These are phyloP conservation scores for Amesomyces nigricolor DNA, from an alignment of 2,329 filamentous ascomycete genomes.

Conservation along the genomic window DNA sequence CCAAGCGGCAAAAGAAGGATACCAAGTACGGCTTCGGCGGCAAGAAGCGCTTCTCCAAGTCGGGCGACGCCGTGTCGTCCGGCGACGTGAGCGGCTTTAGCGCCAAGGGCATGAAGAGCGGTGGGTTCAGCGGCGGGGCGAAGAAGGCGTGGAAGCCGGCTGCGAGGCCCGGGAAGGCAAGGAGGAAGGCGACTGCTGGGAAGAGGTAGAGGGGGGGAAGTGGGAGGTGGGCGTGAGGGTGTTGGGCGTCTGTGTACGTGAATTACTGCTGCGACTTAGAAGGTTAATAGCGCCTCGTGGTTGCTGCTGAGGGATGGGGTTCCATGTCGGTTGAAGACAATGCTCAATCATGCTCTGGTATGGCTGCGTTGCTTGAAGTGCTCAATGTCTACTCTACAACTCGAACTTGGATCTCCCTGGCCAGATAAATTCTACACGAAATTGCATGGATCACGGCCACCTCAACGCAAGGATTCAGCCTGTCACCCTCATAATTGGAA, in stretches of 20 bases:
- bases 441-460: too few relatives aligned
- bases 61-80: constrained; percentile 77
- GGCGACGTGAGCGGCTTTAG: constrained; percentile 78
- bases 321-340: too few relatives aligned
- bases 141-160: constrained; percentile 36
- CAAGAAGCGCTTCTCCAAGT: constrained; percentile 90
- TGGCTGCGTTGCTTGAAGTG: too few relatives aligned
- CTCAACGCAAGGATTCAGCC: too few relatives aligned
- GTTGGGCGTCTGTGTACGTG: not conserved
- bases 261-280: too few relatives aligned
- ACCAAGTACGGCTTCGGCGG: constrained; percentile 92
- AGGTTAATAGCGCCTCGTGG: too few relatives aligned
- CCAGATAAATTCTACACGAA: too few relatives aligned
- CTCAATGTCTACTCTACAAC: too few relatives aligned
- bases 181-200: constrained; percentile 42
- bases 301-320: too few relatives aligned
- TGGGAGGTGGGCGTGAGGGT: not conserved
- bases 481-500: too few relatives aligned
- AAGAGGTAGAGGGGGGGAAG: constrained; percentile 30
- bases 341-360: too few relatives aligned
- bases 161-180: constrained; percentile 44
- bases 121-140: constrained; percentile 23
- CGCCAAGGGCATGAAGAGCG: constrained; percentile 75
- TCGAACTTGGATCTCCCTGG: too few relatives aligned
- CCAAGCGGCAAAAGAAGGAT: constrained; percentile 89